Evolutionary conservation across 371 early-diverging fungal genomes (phyloP), one percentile per base, ranked within the genome.

Genomic region (Mucor saturninus): DNA sequence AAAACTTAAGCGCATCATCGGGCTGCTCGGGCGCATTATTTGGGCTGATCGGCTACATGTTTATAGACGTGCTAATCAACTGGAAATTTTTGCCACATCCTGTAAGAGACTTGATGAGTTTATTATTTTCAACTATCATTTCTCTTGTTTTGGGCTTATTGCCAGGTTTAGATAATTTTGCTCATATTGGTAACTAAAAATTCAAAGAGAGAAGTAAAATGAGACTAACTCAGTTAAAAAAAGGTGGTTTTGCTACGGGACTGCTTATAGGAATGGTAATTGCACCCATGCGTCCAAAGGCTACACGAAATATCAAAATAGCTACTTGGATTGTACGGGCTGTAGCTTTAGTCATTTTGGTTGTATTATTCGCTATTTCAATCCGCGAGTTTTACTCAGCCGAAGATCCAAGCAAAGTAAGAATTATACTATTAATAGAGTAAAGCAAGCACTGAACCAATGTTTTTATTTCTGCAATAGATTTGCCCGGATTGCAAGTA

Each of bases 1-100:
- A 81, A 2, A 59, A 79, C 13, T 29, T 64, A 11, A 45, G 67
- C 76, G 86, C 87, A 4, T 88, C 90, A 0, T 89, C 93, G 64
- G 96, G 96, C 1, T 87, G 89, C 42, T 93, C 93, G 5, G 95
- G 96, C 21, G 85, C 93, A 2, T 69, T 94, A 15, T 94, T 92
- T 83, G 96, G 85, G 15, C 67, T 96, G 54, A 83, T 94, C 58
- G 94, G 91, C 5, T 88, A 89, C 56, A 82, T 93, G 56, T 74
- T 95, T 32, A 75, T 95, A 42, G 94, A 96, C 63, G 80, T 94
- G 6, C 29, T 94, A 28, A 86, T 91, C 56, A 89, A 93, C 74
- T 95, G 95, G 95, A 81, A 76, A 10, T 57, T 88, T 1, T 77
- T 93, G 45, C 62, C 73, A 10, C 71, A 84, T 13, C 96, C 94